These are phyloP conservation scores for Tetrahymena elliotti DNA, from an alignment of 73 alveolate genomes.

Conservation along the genomic window DNA sequence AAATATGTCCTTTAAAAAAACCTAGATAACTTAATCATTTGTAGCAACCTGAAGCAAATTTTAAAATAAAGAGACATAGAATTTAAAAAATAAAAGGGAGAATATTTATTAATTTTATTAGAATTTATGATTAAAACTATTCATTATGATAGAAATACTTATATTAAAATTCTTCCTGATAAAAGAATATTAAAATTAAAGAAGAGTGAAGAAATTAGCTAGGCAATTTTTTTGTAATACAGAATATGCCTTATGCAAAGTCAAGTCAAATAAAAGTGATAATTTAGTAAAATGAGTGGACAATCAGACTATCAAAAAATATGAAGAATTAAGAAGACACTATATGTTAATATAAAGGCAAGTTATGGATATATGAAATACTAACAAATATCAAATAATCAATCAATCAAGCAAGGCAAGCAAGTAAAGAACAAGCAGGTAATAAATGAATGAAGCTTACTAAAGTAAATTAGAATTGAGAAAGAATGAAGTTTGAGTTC, in stretches of 20 bases:
- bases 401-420: background rate
- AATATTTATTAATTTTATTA: background rate
- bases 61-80: background rate
- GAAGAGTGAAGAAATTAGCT: background rate
- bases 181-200: background rate
- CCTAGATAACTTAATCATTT: background rate
- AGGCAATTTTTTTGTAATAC: background rate
- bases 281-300: background rate
- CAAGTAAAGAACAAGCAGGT: too few relatives aligned
- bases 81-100: background rate
- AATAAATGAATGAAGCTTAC: background rate
- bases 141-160: background rate
- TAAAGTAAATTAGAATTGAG: background rate
- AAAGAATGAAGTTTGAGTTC: background rate
- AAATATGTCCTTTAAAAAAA: background rate
- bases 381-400: background rate
- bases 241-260: background rate
- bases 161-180: background rate
- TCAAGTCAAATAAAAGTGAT: background rate
- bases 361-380: background rate
- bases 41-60: background rate
- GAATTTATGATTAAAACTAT: background rate
- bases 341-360: background rate
- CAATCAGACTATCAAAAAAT: background rate
- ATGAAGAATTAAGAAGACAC: background rate